These are phyloP conservation scores for Ophiostoma montium DNA, from an alignment of 2,329 filamentous ascomycete genomes.

Conservation along the genomic window DNA sequence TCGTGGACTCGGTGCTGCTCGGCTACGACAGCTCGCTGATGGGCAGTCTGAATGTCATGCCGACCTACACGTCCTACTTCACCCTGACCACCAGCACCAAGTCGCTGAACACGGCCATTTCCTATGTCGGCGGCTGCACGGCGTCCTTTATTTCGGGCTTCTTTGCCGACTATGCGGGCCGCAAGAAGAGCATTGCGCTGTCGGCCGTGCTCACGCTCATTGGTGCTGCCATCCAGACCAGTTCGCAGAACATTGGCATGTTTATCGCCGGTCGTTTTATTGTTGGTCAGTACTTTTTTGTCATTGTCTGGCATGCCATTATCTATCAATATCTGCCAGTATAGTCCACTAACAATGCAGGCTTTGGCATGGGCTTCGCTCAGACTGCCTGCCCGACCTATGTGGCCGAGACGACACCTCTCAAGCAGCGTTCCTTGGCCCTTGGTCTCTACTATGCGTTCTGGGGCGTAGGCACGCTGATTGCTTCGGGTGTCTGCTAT, in stretches of 20 bases:
- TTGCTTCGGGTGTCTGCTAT: constrained; percentile 61
- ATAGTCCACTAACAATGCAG: not conserved
- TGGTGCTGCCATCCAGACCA: constrained; percentile 61
- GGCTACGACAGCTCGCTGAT: constrained; percentile 23
- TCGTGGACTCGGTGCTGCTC: not conserved
- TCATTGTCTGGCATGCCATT: no score
- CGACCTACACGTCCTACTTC: constrained; percentile 19
- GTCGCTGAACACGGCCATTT: constrained; percentile 18
- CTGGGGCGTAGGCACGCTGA: constrained; percentile 60
- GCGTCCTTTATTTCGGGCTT: constrained; percentile 2
- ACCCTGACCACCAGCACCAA: constrained; percentile 17
- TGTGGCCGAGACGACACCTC: constrained; percentile 54
- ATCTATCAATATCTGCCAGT: not conserved
- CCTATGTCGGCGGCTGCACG: constrained; percentile 1
- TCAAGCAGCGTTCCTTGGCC: constrained; percentile 59
- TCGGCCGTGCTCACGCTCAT: constrained; percentile 59
- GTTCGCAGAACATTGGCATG: constrained; percentile 40
- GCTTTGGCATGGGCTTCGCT: constrained; percentile 12
- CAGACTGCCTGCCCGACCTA: constrained; percentile 17
- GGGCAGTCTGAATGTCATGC: constrained; percentile 21
- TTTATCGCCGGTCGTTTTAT: constrained; percentile 60
- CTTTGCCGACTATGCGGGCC: constrained; percentile 45
- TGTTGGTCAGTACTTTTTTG: constrained; percentile 43
- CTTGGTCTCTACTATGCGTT: constrained; percentile 73
- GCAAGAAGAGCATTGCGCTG: constrained; percentile 56